Conservation (phyloP, 2,329 filamentous ascomycete genomes). For the Aspergillus viridinutans region DNA sequence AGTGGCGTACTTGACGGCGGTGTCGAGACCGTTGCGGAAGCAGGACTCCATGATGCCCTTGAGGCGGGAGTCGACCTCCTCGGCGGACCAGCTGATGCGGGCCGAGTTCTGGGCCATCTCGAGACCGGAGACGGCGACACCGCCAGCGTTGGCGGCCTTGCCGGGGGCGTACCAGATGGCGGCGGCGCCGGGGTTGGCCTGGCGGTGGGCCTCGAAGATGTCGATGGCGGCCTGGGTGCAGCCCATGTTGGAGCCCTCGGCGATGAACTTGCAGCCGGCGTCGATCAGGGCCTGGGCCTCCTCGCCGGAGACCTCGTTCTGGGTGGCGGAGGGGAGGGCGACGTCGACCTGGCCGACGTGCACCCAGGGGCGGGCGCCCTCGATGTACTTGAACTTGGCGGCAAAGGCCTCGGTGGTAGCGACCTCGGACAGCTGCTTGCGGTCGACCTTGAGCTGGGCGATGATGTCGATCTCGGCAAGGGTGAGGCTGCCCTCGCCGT, state of each 20-base stretch:
- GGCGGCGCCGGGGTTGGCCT: constrained; percentile 57
- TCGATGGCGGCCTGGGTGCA: constrained; percentile 95
- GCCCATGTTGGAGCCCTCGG: constrained; percentile 98
- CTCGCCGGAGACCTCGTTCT: constrained; percentile 93
- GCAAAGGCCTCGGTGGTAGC: constrained; percentile 52
- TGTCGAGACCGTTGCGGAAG: constrained; percentile 84
- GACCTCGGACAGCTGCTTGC: constrained; percentile 74
- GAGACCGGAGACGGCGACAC: constrained; percentile 92
- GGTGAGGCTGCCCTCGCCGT: constrained; percentile 64
- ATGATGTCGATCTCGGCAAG: constrained; percentile 75
- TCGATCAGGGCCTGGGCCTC: constrained; percentile 80
- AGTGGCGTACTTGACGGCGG: constrained; percentile 82
- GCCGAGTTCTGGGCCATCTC: constrained; percentile 99
- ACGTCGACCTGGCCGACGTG: constrained; percentile 88
- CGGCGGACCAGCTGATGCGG: constrained; percentile 76
- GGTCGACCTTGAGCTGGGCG: constrained; percentile 78
- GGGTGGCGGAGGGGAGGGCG: constrained; percentile 86
- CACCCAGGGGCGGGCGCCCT: constrained; percentile 83
- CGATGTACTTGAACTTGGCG: constrained; percentile 76
- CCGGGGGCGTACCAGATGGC: constrained; percentile 95
- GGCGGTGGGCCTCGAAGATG: constrained; percentile 75
- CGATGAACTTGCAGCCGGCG: constrained; percentile 76
- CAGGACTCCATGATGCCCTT: constrained; percentile 92
- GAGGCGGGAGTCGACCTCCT: constrained; percentile 88
- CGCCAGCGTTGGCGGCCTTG: constrained; percentile 96